These are phyloP conservation scores for Naganishia onofrii DNA, from an alignment of 768 basidiomycete genomes.

Conservation along the genomic window DNA sequence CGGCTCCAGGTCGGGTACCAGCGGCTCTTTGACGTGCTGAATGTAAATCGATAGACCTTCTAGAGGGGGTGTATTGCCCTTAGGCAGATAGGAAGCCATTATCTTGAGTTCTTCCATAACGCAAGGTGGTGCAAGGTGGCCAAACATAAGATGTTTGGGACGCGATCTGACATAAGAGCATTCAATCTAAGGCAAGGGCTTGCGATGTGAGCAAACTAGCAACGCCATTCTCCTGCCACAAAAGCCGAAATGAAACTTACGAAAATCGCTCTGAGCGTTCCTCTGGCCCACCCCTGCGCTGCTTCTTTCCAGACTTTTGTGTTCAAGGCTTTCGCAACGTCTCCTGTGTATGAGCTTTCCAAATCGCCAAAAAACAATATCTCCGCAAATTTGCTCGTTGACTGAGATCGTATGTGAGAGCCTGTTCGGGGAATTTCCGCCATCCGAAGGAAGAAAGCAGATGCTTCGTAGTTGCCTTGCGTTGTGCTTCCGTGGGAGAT, in stretches of 20 bases:
- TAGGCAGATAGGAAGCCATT: constrained; percentile 59
- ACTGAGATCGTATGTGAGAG: background rate
- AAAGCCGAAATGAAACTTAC: constrained; percentile 54
- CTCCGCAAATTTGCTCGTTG: constrained; percentile 53
- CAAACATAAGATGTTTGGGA: constrained; percentile 67
- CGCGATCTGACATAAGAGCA: constrained; percentile 82
- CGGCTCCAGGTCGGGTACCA: constrained; percentile 52
- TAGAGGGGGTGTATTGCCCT: constrained; percentile 44
- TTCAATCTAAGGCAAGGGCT: constrained; percentile 56
- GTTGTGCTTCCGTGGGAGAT: constrained; percentile 67
- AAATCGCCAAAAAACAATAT: constrained; percentile 94
- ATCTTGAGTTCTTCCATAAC: constrained; percentile 69
- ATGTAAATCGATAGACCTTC: constrained; percentile 61
- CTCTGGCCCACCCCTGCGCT: constrained; percentile 65
- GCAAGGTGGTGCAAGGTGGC: constrained; percentile 80
- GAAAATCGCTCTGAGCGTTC: constrained; percentile 72
- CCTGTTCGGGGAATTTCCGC: constrained; percentile 50
- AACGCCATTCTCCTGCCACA: background rate
- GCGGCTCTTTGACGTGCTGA: constrained; percentile 80
- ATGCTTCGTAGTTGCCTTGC: constrained; percentile 63
- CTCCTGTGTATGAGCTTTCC: constrained; percentile 58
- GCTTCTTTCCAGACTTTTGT: constrained; percentile 75
- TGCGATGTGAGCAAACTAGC: background rate
- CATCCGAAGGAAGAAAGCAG: constrained; percentile 77
- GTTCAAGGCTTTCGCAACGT: constrained; percentile 55